phyloP scores from a whole-genome alignment of 495 filamentous ascomycete species.

The Tuber borchii region DNA sequence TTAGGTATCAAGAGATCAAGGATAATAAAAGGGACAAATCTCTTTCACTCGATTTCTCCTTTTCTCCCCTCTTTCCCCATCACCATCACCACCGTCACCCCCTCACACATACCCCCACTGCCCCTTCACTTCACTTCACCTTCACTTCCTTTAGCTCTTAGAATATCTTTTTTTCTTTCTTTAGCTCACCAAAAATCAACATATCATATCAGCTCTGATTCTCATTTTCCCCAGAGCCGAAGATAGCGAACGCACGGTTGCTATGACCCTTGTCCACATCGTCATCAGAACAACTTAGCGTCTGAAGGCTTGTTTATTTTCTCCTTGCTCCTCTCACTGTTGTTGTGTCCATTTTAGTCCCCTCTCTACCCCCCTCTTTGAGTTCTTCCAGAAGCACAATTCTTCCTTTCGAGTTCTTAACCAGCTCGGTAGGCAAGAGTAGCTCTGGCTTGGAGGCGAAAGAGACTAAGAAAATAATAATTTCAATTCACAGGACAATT shows the following conservation, averaged over 20 bases:
- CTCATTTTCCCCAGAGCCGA: neutral
- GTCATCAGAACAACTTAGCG: neutral
- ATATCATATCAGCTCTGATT: neutral
- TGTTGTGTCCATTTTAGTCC: neutral
- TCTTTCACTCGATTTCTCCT: neutral
- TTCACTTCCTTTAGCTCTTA: neutral
- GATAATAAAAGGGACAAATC: neutral
- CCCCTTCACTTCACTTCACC: neutral
- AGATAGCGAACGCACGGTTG: neutral
- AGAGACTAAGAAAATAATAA: neutral
- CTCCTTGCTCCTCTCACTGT: neutral
- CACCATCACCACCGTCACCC: neutral
- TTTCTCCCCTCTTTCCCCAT: neutral
- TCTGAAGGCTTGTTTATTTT: neutral
- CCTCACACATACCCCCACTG: neutral
- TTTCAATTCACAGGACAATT: neutral
- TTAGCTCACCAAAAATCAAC: neutral
- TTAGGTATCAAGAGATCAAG: constrained; percentile 1
- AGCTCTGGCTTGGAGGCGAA: neutral
- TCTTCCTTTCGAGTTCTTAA: neutral
- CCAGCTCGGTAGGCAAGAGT: neutral
- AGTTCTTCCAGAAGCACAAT: neutral
- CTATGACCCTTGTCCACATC: neutral
- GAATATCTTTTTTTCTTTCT: neutral
- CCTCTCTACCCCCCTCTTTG: neutral